Percentiles rank a stretch among this genome's conserved stretches.
These are phyloP conservation scores for Guillardia theta DNA, from an alignment of 78 protist species.

Conservation along the genomic window DNA sequence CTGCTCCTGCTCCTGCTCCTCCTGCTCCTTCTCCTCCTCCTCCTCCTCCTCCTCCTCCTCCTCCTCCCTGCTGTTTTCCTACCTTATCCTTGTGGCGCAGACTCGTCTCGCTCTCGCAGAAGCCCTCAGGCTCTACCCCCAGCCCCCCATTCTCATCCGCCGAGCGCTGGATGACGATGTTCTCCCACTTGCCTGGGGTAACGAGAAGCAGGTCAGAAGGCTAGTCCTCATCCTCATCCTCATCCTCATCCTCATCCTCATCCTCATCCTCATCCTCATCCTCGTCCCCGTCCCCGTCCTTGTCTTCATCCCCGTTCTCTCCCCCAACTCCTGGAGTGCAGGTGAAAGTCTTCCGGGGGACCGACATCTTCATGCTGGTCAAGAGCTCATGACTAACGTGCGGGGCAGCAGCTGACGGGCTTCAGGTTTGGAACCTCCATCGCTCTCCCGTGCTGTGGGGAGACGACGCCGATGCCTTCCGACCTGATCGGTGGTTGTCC, in stretches of 20 bases:
- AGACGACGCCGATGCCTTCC: neutral
- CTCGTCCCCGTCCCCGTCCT: neutral
- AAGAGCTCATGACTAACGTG: too few species aligned
- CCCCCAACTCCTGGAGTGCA: neutral
- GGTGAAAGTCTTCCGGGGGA: constrained; percentile 16
- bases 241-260: neutral
- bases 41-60: too few species aligned
- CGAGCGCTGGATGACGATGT: neutral
- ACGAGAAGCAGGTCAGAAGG: neutral
- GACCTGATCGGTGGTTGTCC: neutral
- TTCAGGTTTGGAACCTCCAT: constrained; percentile 4
- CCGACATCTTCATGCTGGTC: constrained; percentile 12
- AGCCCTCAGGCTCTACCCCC: neutral
- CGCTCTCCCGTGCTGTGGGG: neutral
- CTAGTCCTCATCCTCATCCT: neutral
- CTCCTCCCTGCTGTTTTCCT: neutral
- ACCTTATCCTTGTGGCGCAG: neutral
- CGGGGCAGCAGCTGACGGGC: too few species aligned
- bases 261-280: neutral
- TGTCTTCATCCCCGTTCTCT: neutral
- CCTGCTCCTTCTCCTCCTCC: too few species aligned
- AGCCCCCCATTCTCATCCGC: neutral
- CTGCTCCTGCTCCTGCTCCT: too few species aligned
- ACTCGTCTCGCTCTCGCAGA: neutral
- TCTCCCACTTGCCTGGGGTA: neutral